These are phyloP conservation scores for Haplosporangium gracile DNA, from an alignment of 192 early-diverging fungal genomes.

Conservation along the genomic window DNA sequence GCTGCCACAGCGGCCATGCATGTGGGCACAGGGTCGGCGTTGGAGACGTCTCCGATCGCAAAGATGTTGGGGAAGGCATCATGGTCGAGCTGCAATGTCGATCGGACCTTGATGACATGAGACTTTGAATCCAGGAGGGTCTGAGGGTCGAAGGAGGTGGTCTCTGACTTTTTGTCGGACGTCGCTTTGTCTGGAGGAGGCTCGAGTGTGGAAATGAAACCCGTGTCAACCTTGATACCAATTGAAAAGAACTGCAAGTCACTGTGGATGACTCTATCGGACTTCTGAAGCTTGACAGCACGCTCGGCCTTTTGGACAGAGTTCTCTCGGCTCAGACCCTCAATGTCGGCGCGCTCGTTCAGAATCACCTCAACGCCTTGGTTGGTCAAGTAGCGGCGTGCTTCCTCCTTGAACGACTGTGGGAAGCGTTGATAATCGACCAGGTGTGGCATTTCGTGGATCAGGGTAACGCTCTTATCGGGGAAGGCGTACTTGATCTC, in stretches of 20 bases:
- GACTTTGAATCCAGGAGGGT: conserved; percentile 61
- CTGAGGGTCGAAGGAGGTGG: conserved; percentile 27
- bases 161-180: conserved; percentile 63
- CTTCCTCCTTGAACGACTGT: conserved; percentile 67
- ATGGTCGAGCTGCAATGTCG: conserved; percentile 80
- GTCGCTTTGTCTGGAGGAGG: conserved; percentile 72
- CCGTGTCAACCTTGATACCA: conserved; percentile 30
- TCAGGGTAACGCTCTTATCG: conserved; percentile 69
- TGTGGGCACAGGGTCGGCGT: conserved; percentile 59
- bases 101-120: conserved; percentile 71
- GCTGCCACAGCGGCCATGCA: conserved; percentile 24
- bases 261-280: conserved; percentile 55
- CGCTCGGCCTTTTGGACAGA: conserved; percentile 59
- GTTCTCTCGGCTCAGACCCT: conserved; percentile 66
- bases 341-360: conserved; percentile 63
- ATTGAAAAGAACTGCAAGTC: conserved; percentile 55
- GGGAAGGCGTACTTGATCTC: conserved; percentile 77
- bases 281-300: conserved; percentile 45
- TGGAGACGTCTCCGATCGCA: conserved; percentile 80
- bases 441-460: conserved; percentile 70
- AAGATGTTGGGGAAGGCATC: conserved; percentile 73
- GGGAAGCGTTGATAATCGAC: conserved; percentile 62
- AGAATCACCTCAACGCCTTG: conserved; percentile 59
- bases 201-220: conserved; percentile 48
- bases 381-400: conserved; percentile 65